These are phyloP conservation scores for Chalciporus chontae DNA, from an alignment of 768 basidiomycete species.

Conservation along the genomic window DNA sequence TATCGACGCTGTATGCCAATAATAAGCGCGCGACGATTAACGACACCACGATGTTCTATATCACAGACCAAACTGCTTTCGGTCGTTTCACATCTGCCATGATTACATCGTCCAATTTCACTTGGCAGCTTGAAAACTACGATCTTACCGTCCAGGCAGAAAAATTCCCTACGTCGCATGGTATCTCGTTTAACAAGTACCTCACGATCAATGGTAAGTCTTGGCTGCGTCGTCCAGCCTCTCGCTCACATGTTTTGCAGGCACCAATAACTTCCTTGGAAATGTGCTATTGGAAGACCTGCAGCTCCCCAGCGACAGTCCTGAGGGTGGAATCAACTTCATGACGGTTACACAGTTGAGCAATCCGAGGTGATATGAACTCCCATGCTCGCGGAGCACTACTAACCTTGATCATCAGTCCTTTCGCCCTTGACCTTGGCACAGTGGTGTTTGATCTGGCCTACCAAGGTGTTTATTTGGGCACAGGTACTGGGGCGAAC, in stretches of 20 bases:
- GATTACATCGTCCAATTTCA: slow-evolving; percentile 66
- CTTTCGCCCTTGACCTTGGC: slow-evolving; percentile 67
- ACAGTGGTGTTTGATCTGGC: slow-evolving; percentile 60
- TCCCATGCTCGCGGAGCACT: neutral
- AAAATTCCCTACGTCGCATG: slow-evolving; percentile 65
- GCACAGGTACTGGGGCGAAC: slow-evolving; percentile 49
- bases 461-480: slow-evolving; percentile 56
- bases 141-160: slow-evolving; percentile 59
- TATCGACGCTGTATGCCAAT: slow-evolving; percentile 46
- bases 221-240: neutral
- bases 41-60: slow-evolving; percentile 55
- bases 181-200: slow-evolving; percentile 60
- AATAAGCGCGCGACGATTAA: slow-evolving; percentile 59
- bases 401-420: slow-evolving; percentile 34
- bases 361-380: slow-evolving; percentile 49
- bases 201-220: slow-evolving; percentile 51
- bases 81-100: slow-evolving; percentile 56
- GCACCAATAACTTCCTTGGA: slow-evolving; percentile 59
- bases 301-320: slow-evolving; percentile 63
- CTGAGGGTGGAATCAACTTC: slow-evolving; percentile 66
- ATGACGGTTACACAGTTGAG: slow-evolving; percentile 50
- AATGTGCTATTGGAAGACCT: slow-evolving; percentile 55
- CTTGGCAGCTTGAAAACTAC: slow-evolving; percentile 59
- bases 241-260: slow-evolving; percentile 27
- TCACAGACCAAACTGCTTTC: slow-evolving; percentile 55